Evolutionary conservation across 805 yeast genomes (phyloP).

Genomic region (Metschnikowia matae): DNA sequence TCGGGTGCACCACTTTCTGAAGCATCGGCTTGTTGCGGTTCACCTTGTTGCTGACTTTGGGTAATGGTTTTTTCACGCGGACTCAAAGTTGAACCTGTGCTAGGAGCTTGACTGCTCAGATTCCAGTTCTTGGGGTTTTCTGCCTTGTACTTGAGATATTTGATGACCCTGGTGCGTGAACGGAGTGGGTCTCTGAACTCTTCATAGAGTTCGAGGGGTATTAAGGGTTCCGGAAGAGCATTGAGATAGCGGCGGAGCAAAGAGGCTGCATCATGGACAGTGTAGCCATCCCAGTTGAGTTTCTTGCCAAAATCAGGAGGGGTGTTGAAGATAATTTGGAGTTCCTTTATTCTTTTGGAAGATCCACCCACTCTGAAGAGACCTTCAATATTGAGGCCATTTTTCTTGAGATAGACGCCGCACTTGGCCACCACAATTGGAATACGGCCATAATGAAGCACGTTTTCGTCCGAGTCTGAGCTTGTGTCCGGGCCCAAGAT

Average conservation of each 20-base stretch:
- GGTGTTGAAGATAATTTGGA: slow-evolving; percentile 76
- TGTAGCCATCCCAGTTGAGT: slow-evolving; percentile 86
- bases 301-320: slow-evolving; percentile 90
- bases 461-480: slow-evolving; percentile 44
- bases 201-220: slow-evolving; percentile 75
- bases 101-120: not conserved
- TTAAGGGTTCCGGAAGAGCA: slow-evolving; percentile 86
- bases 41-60: slow-evolving; percentile 4
- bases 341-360: slow-evolving; percentile 77
- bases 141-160: slow-evolving; percentile 60
- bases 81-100: not conserved
- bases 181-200: slow-evolving; percentile 73
- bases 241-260: slow-evolving; percentile 80
- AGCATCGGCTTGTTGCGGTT: not conserved
- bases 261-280: slow-evolving; percentile 96
- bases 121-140: slow-evolving; percentile 30
- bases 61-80: not conserved
- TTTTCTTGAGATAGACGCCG: slow-evolving; percentile 76
- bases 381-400: slow-evolving; percentile 80
- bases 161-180: slow-evolving; percentile 57
- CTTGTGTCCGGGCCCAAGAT: slow-evolving; percentile 46
- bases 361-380: slow-evolving; percentile 93
- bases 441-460: slow-evolving; percentile 77
- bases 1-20: not conserved
- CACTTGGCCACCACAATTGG: slow-evolving; percentile 96